Base-by-base conservation (phyloP, 2,329 filamentous ascomycete species). In the Colletotrichum kahawae region DNA sequence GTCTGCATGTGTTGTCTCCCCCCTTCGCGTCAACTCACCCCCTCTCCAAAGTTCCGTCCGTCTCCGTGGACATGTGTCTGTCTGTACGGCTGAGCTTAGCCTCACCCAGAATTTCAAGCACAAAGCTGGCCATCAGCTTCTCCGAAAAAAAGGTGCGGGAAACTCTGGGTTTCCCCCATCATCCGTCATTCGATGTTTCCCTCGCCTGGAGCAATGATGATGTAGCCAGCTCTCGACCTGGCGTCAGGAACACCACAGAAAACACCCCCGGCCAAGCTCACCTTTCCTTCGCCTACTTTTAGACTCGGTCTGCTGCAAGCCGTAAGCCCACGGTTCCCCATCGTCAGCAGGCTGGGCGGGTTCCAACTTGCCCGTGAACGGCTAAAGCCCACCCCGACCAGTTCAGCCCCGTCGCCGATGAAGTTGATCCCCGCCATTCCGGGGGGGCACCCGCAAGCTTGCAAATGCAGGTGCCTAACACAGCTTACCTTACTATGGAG, bases 241-340 rank as follows among this genome's bases (percentile, higher is more conserved):
- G 10, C 43, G 43, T 29, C 62, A 67, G 69, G 69, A 71, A 67
- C 62, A 59, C 48, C 48, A 43, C 18, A 18, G n/a, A 21, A 4
- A 16, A 18, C 57, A 33, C 14, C 67, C 60, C 67, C 59, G 4
- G 48, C 7, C 2, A 18, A 38, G 24, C 67, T 60, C 71, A 33
- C 24, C 71, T 62, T 62, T 74, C 67, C 71, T 59, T 70, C 38
- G 48, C 63, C 69, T 51, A 59, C 48, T 43, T 72, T 64, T 68
- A 68, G 72, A 68, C 64, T 31, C 62, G 38, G 54, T 9, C 36
- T 36, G n/a, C 67, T 72, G 72, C 69, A 75, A 57, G 56, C 72
- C 72, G 63, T 75, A 75, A 75, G 72, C 72, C 33, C 72, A 57
- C 16, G 10, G 43, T 1, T 51, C 16, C 54, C 63, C 36, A 54